Base-by-base conservation (phyloP, 495 filamentous ascomycete genomes). In the Hypoxylon cercidicola region DNA sequence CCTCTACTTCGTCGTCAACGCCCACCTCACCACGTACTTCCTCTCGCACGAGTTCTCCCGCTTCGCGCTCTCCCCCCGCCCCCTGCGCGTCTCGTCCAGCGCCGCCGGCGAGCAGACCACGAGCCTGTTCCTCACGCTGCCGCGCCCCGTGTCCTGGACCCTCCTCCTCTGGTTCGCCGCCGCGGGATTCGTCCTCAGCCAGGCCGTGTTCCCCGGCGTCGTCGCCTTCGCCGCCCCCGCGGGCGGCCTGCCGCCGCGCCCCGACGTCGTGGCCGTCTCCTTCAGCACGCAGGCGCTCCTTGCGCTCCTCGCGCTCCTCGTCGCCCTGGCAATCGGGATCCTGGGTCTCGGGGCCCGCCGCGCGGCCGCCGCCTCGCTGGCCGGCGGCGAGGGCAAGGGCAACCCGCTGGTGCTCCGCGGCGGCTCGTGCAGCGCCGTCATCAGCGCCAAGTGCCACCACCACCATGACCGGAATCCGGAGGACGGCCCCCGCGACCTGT, bases 41-140 rank as follows among this genome's bases (percentile, higher is more conserved):
- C 66, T 80, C 40, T 79, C 77, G 12, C 76, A 79, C 72, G 80
- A 82, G 55, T 74, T 75, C 12, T 74, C 74, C 3, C 74, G 70
- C 25, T 80, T 78, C 61, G 79, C 76, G 0, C 43, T 72, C 2
- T 47, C 58, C 18, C 59, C 69, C 10, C 69, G 51, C 2, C 51
- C 74, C 4, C 73, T 82, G 16, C 74, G 80, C 52, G 72, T 82
- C 23, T 78, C 75, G 16, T 67, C 63, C 10, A 43, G 61, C 39
- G 57, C 74, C 0, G 60, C 65, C 47, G 77, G 78, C 34, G 53
- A 58, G 7, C 80, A 82, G 60, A 66, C 30, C 0, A 73, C 74
- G 7, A 77, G 74, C 8, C 63, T 80, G 0, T 77, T 73, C 64
- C 71, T 81, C 5, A 79, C 79, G 1, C 70, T 82, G 0, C 79